Evolutionary conservation across 139 green algal genomes (phyloP).

Genomic region (Coelastrella sp.): DNA sequence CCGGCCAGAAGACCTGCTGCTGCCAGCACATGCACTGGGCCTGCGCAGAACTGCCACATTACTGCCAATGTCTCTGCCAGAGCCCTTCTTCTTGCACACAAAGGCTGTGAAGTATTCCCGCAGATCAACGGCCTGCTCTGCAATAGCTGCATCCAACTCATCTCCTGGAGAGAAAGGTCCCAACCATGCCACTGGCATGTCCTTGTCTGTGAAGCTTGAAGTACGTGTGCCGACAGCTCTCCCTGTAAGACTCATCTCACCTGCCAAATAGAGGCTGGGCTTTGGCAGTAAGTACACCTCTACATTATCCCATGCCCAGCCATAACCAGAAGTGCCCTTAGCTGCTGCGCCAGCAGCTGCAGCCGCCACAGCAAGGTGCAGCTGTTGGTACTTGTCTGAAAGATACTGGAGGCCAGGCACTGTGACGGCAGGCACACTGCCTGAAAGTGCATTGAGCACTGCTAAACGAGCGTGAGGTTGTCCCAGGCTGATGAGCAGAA

Average conservation of each 20-base stretch:
- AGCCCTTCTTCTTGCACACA: constrained; percentile 14
- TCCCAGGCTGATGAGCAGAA: constrained; percentile 56
- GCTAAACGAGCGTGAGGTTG: constrained; percentile 38
- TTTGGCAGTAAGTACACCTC: constrained; percentile 56
- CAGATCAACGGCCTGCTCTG: constrained; percentile 14
- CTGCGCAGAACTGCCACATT: background rate
- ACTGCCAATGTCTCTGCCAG: background rate
- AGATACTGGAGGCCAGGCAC: constrained; percentile 28
- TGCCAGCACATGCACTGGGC: background rate
- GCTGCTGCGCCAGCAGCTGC: constrained; percentile 8
- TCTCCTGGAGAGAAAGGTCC: constrained; percentile 37
- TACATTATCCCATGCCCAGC: constrained; percentile 25
- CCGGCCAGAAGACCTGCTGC: background rate
- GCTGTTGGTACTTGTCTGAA: background rate
- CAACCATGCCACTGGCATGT: constrained; percentile 49
- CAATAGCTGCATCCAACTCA: constrained; percentile 23
- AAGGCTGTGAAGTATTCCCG: constrained; percentile 56
- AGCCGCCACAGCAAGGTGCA: background rate
- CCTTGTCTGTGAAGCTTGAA: constrained; percentile 49
- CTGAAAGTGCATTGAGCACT: constrained; percentile 2
- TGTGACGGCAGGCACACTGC: background rate
- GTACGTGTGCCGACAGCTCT: background rate
- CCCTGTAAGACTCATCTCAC: constrained; percentile 36
- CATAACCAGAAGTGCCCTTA: background rate
- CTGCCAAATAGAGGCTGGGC: constrained; percentile 50